Evolutionary conservation across 1,284 basidiomycete species (phyloP), one percentile per base, ranked within the genome.

Genomic region (Coniophora puteana): DNA sequence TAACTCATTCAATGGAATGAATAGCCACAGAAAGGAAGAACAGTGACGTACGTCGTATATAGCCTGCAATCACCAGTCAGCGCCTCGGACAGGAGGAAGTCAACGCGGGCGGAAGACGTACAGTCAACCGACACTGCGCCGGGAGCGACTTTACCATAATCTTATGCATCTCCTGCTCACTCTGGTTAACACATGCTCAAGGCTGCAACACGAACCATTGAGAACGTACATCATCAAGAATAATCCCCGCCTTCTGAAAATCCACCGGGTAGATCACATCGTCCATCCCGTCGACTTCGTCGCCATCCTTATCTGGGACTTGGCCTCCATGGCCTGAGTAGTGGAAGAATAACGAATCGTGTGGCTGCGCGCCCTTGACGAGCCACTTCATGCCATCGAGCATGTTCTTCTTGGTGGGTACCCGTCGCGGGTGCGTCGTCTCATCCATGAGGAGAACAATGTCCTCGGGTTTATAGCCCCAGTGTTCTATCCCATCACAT

Each of bases 241-340:
- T 87, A 42, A 82, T 67, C 0, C 87, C 84, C 0, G 69, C 63
- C 26, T 65, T 66, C 65, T 85, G 74, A 59, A 80, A 85, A 59
- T 93, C 90, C 28, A 89, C 51, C 0, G 90, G 90, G 54, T 77
- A 91, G 50, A 88, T 79, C 21, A 74, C 77, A 68, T 89, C 85
- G 46, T 90, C 83, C 36, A 62, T 70, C n/a, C 83, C 83, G 48
- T 81, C 77, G 0, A 66, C 46, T 54, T 86, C 75, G 49, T 83
- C 88, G 2, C 87, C 87, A 51, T 86, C 71, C 7, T 58, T 45
- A 58, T 92, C 89, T 38, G 70, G 69, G 5, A 80, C 77, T 58
- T 91, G 89, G 8, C 87, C 89, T 10, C 91, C 92, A 53, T 93
- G 90, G 3, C 91, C 90, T 1, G 89, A 87, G 59, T 83, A 94